Evolutionary conservation across 805 yeast species (phyloP), one percentile per base, ranked within the genome.

Genomic region (Komagataella phaffii): DNA sequence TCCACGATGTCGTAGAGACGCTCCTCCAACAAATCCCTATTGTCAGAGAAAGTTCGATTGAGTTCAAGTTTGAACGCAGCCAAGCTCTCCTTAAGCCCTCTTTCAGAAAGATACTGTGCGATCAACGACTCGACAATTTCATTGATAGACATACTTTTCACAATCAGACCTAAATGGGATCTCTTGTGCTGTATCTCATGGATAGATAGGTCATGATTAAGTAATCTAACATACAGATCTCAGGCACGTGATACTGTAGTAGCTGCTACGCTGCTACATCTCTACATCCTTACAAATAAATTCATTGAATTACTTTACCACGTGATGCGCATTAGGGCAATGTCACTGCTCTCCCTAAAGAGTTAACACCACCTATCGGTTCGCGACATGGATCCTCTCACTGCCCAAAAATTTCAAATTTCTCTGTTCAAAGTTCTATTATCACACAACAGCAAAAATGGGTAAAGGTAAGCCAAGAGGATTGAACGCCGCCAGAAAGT

Each of bases 381-480:
- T 30, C 40, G 40, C 40, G 46, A 44, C 46, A 14, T 12, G 18
- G 24, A 50, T 44, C 19, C 45, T 49, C 24, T 24, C 24, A 17
- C 48, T n/a, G 45, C 24, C 23, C 48, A n/a, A 49, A 21, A 24
- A 19, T 19, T 43, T 21, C 24, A 46, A n/a, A 17, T 21, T 18
- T 44, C 44, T 48, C 44, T 48, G 50, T 50, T 24, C 48, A 45
- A 24, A 48, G 46, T 24, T 30, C 49, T 43, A 48, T n/a, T 49
- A 52, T 53, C 43, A 46, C 56, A 59, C 49, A 60, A 76, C 47
- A 45, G 18, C 52, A 50, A 87, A 73, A 72, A 91, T 91, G 98
- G 97, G 97, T 82, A 89, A 86, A 80, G 97, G 96, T 79, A 90
- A 90, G 81, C 99, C 99, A 85, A 88, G 99, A 88, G 99, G 99